Evolutionary conservation across 228 moss, liverwort and hornwort species (phyloP).

Genomic region (Sphagnum magellanicum): DNA sequence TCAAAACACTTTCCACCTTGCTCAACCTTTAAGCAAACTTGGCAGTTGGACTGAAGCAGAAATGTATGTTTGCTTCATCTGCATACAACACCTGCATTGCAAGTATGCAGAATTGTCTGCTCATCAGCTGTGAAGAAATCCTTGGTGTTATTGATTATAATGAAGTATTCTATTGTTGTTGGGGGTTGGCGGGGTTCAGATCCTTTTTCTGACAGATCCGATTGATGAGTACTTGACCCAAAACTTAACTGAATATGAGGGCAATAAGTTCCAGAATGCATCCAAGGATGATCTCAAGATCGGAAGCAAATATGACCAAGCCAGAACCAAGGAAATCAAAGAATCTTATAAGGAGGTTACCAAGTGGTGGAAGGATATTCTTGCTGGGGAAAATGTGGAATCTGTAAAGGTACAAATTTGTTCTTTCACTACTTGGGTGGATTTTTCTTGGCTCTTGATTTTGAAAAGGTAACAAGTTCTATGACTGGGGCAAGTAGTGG

Average conservation of each 20-base stretch:
- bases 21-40: too few species aligned
- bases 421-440: too few species aligned
- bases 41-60: too few species aligned
- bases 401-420: constrained; percentile 45
- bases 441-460: neutral
- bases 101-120: too few species aligned
- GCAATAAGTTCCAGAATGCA: constrained; percentile 94
- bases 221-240: constrained; percentile 97
- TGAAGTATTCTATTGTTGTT: too few species aligned
- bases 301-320: constrained; percentile 86
- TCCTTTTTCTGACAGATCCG: constrained; percentile 85
- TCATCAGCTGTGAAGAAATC: too few species aligned
- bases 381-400: constrained; percentile 62
- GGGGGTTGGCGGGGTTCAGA: constrained; percentile 25
- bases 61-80: too few species aligned
- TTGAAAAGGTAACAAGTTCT: too few species aligned
- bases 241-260: constrained; percentile 89
- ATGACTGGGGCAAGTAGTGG: too few species aligned
- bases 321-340: constrained; percentile 68
- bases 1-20: too few species aligned
- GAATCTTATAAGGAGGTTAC: constrained; percentile 83
- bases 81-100: too few species aligned
- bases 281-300: constrained; percentile 97
- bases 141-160: too few species aligned
- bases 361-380: constrained; percentile 89